A percentile compares a stretch with the other conserved stretches of the same genome.
Conservation (phyloP, 1,284 basidiomycete genomes). For the Papiliotrema laurentii region DNA sequence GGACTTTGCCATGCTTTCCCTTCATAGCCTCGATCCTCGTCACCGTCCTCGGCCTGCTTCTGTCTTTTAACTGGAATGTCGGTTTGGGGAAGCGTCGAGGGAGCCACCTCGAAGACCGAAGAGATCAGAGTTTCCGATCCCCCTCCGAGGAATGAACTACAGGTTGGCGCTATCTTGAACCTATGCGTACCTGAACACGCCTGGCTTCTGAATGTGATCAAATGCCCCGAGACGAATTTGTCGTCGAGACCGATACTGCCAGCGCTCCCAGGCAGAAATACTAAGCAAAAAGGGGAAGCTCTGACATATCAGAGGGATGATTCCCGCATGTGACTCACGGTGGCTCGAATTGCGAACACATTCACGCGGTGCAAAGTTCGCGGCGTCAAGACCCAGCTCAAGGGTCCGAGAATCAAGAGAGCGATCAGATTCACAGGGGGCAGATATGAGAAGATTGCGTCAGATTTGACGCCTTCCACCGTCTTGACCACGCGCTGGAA, state of each 20-base stretch:
- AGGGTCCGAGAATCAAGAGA: slow-evolving; percentile 68
- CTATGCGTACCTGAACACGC: slow-evolving; percentile 35
- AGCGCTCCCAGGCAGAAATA: slow-evolving; percentile 77
- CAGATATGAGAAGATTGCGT: slow-evolving; percentile 85
- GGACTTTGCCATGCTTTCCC: slow-evolving; percentile 3
- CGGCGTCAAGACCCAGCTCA: slow-evolving; percentile 66
- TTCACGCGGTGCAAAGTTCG: slow-evolving; percentile 71
- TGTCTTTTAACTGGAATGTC: slow-evolving; percentile 16
- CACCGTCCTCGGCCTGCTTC: background rate
- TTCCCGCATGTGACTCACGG: slow-evolving; percentile 53
- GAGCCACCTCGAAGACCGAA: slow-evolving; percentile 42
- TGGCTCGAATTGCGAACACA: slow-evolving; percentile 74
- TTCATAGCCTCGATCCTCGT: background rate
- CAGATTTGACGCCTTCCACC: slow-evolving; percentile 83
- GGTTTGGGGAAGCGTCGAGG: slow-evolving; percentile 14
- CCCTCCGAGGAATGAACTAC: slow-evolving; percentile 40
- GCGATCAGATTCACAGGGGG: slow-evolving; percentile 61
- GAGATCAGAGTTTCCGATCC: slow-evolving; percentile 37
- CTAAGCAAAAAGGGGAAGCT: slow-evolving; percentile 71
- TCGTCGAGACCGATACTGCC: slow-evolving; percentile 20
- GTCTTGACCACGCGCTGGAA: slow-evolving; percentile 83
- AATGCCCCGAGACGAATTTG: slow-evolving; percentile 19
- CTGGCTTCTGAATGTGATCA: slow-evolving; percentile 11
- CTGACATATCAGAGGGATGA: slow-evolving; percentile 41
- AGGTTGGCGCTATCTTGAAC: background rate